Base-by-base conservation (phyloP, 257 asterid species). In the Paraleonurus japonicus region DNA sequence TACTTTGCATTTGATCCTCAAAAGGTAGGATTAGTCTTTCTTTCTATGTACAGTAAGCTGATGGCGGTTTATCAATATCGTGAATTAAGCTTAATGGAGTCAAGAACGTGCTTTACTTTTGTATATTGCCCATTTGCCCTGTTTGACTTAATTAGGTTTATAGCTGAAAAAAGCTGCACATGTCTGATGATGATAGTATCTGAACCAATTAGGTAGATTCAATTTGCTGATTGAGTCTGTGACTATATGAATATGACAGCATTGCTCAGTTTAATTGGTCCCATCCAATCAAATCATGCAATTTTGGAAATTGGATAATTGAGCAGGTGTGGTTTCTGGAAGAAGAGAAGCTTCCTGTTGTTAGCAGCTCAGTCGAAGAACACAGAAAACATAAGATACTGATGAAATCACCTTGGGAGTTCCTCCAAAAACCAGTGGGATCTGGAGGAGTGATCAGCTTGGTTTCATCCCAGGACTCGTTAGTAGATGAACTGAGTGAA, bases 361-460 rank as follows among this genome's bases (percentile, higher is more conserved):
- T 91, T 72, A 82, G 84, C 54, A 70, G 51, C 76, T 57, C 89
- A 4, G 59, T 61, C 7, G 90, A 78, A 69, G 96, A 80, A 55
- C 74, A 78, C 19, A 82, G 70, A 74, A 88, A 73, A 65, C 86
- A 81, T 54, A 89, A 88, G 82, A 89, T 94, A 82, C 81, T 94
- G 83, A 91, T 94, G 98, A 88, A 89, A 80, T 85, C 98, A 7
- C 96, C 96, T 1, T 91, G 98, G 99, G 96, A 94, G 70, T 81
- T 94, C 71, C 96, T 89, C 78, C 90, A 89, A 55, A 80, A 70
- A 58, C 89, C 98, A 72, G 78, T 87, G 57, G 99, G 96, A 69
- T 88, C 96, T 5, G 96, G 92, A 55, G 96, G 98, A 15, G 62
- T 89, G 30, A 78, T 91, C 51, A 82, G 84, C 86, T 66, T 81